phyloP scores from a whole-genome alignment of 352 stramenopile species.

The Phytophthora vignae region DNA sequence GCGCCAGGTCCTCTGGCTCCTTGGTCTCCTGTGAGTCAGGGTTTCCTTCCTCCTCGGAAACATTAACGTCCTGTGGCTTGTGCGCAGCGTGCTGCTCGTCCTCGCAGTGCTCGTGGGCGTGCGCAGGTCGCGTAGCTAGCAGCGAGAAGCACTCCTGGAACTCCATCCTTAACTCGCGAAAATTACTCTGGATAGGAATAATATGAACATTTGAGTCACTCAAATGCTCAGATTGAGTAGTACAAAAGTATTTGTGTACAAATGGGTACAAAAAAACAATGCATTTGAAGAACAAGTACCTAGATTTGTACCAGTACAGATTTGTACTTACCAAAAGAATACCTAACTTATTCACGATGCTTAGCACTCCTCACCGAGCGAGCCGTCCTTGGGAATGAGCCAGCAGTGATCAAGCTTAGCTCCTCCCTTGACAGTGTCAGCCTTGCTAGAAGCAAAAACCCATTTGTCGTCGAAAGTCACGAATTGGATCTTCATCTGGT shows the following conservation, averaged over 20 bases:
- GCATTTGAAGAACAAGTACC: too few relatives aligned
- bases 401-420: constrained; percentile 66
- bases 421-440: constrained; percentile 58
- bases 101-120: constrained; percentile 72
- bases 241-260: not conserved
- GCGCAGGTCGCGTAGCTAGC: constrained; percentile 61
- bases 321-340: not conserved
- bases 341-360: not conserved
- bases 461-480: constrained; percentile 75
- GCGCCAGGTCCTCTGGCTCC: constrained; percentile 10
- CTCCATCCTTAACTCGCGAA: constrained; percentile 53
- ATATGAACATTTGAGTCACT: not conserved
- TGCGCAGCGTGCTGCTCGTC: constrained; percentile 29
- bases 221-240: not conserved
- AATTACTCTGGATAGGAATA: not conserved
- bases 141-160: constrained; percentile 73
- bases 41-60: not conserved
- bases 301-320: not conserved
- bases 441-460: constrained; percentile 52
- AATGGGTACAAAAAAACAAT: too few relatives aligned
- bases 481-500: constrained; percentile 71
- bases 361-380: constrained; percentile 39
- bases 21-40: not conserved
- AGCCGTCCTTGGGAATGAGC: constrained; percentile 73
- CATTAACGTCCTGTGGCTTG: not conserved